Base-by-base conservation (phyloP, 257 asterid genomes). In the Parsonsia alboflavescens region DNA sequence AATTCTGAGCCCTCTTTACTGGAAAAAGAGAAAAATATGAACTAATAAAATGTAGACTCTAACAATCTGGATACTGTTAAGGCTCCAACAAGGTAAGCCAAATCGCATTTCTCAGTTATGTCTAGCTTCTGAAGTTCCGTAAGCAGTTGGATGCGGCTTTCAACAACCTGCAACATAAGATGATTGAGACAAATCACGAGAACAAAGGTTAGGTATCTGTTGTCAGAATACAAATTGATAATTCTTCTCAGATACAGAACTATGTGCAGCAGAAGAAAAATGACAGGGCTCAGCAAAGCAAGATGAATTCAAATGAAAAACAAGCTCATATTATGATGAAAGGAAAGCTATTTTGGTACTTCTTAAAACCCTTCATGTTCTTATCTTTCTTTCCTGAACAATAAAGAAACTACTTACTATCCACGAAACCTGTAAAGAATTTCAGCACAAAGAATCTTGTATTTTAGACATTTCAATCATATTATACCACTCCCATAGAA, bases 71-170 rank as follows among this genome's bases (percentile, higher is more conserved):
- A 92, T 94, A 90, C 99, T 76, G 82, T 84, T 74, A 94, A 72
- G 85, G 78, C 80, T 86, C 88, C 53, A 87, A 75, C 10, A n/a
- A 92, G 84, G 78, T 85, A 75, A 70, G 83, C 79, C 79, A 90
- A 87, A 12, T 82, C 87, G 57, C 90, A 56, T 68, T 88, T 87
- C 57, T 89, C 96, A 28, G 74, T 75, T 66, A 91, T 63, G 58
- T 85, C 87, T 22, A 89, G 72, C 73, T 85, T 87, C 81, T 76
- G 89, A 77, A 94, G 82, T 73, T 88, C 91, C 50, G 78, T 80
- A 75, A 94, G 92, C 82, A 94, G 79, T 22, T 89, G 85, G 59
- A 89, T 89, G 49, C 96, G 96, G 76, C 81, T 89, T 87, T 94
- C 99, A 75, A 92, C 91, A 68, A 92, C 97, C 99, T 94, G 97